Evolutionary conservation across 192 early-diverging fungal species (phyloP).

Genomic region (Spinellus fusiger): DNA sequence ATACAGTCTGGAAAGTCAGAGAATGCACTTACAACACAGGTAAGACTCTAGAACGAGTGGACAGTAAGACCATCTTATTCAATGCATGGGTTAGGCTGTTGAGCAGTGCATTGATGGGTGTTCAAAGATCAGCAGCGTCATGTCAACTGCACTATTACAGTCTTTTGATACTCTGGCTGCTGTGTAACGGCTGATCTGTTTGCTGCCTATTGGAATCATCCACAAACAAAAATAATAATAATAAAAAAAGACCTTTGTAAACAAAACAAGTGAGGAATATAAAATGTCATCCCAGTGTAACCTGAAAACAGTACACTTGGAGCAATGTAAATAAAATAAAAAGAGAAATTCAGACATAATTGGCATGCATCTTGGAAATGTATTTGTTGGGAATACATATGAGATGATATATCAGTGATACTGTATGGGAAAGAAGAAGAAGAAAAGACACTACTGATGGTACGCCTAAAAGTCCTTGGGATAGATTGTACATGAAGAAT

Average conservation of each 20-base stretch:
- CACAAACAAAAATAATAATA: not conserved
- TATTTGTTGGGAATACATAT: too few species aligned
- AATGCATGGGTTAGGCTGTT: conserved; percentile 42
- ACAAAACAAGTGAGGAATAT: not conserved
- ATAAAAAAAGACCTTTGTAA: not conserved
- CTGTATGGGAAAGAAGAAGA: too few species aligned
- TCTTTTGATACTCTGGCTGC: conserved; percentile 26
- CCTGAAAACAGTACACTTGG: too few species aligned
- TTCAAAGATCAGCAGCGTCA: conserved; percentile 67
- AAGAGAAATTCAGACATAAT: too few species aligned
- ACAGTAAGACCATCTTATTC: not conserved
- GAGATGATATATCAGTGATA: too few species aligned
- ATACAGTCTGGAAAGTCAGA: conserved; percentile 64
- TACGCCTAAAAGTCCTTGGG: too few species aligned
- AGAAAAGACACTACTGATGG: too few species aligned
- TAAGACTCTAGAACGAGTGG: conserved; percentile 14
- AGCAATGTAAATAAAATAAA: too few species aligned
- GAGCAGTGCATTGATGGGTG: conserved; percentile 72
- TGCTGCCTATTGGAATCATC: not conserved
- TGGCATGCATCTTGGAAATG: too few species aligned
- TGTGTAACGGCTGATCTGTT: not conserved
- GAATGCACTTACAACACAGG: conserved; percentile 41
- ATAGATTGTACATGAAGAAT: too few species aligned
- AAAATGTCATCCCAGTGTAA: too few species aligned
- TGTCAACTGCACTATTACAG: conserved; percentile 52